Evolutionary conservation across 225 moss, liverwort and hornwort species (phyloP).

Genomic region (Physcomitrellopsis africana): DNA sequence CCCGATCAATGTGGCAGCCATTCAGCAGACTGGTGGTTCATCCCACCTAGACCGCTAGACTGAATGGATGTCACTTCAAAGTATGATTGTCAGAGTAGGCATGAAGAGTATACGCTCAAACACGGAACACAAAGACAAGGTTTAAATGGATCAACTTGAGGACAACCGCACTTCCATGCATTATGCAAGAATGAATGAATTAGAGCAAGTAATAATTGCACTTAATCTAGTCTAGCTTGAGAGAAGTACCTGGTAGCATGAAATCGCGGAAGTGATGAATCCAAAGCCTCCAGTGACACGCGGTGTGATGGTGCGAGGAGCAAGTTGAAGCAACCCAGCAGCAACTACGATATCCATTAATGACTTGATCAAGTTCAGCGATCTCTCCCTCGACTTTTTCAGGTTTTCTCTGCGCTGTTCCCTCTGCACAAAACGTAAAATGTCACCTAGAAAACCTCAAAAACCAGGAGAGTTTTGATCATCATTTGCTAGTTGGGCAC

Average conservation of each 20-base stretch:
- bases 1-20: too few relatives aligned
- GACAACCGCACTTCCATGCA: too few relatives aligned
- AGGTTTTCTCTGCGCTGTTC: constrained; percentile 62
- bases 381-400: constrained; percentile 58
- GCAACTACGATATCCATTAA: constrained; percentile 87
- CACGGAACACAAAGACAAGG: too few relatives aligned
- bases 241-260: constrained; percentile 72
- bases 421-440: constrained; percentile 50
- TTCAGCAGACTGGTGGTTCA: too few relatives aligned
- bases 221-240: too few relatives aligned
- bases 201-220: too few relatives aligned
- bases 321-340: constrained; percentile 81
- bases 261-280: constrained; percentile 82
- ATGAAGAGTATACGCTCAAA: too few relatives aligned
- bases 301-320: constrained; percentile 74
- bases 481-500: background rate
- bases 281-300: constrained; percentile 86
- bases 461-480: constrained; percentile 12
- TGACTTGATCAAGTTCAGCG: constrained; percentile 75
- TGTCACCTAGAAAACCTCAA: background rate
- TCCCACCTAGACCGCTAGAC: too few relatives aligned
- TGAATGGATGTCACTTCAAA: too few relatives aligned
- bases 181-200: too few relatives aligned
- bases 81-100: too few relatives aligned
- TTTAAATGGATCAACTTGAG: too few relatives aligned